phyloP scores from a whole-genome alignment of 805 yeast species.

The Lipomyces chichibuensis region DNA sequence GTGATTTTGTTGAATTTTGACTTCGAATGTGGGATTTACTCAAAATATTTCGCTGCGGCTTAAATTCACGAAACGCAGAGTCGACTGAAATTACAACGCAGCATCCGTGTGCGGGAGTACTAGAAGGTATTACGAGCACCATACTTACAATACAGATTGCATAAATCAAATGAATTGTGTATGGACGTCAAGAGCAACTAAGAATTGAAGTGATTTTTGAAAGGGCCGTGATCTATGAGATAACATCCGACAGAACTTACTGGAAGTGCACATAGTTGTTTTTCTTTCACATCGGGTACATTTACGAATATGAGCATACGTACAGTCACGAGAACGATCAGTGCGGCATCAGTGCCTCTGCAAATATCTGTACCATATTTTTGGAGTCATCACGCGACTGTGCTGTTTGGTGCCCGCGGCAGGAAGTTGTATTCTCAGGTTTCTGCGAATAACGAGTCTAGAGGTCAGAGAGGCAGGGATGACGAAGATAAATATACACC shows the following conservation, averaged over 20 bases:
- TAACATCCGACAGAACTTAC: not conserved
- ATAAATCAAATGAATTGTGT: not conserved
- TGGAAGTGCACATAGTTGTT: not conserved
- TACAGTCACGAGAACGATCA: not conserved
- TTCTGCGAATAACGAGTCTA: not conserved
- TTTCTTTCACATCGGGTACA: not conserved
- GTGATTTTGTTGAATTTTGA: no score
- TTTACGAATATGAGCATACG: not conserved
- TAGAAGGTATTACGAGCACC: no score
- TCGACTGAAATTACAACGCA: no score
- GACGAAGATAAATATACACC: not conserved
- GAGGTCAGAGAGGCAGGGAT: not conserved
- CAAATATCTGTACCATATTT: not conserved
- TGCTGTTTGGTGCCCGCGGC: not conserved
- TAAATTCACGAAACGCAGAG: no score
- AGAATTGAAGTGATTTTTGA: no score
- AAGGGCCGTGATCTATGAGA: not conserved
- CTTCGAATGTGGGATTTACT: no score
- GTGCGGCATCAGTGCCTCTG: not conserved
- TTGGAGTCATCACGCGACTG: not conserved
- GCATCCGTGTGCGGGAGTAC: no score
- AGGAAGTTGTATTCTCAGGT: not conserved
- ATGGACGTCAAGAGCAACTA: not conserved
- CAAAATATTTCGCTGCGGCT: no score
- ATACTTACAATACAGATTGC: not conserved